Evolutionary conservation across 371 early-diverging fungal genomes (phyloP).

Genomic region (Syncephalastrum racemosum): DNA sequence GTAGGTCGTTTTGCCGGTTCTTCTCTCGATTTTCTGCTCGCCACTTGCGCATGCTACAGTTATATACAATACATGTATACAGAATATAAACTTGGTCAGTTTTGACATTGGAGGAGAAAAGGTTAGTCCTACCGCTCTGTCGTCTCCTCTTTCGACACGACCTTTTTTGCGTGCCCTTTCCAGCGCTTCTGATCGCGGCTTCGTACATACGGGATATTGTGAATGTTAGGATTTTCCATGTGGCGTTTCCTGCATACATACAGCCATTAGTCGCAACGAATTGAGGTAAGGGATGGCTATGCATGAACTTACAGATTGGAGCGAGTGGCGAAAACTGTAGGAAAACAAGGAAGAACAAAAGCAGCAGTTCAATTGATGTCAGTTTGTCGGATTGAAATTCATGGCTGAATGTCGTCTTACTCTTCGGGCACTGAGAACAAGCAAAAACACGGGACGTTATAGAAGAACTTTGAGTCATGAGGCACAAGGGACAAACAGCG

Average conservation of each 20-base stretch:
- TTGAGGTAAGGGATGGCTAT: no score
- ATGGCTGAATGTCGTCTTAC: slow-evolving; percentile 19
- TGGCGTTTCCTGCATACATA: slow-evolving; percentile 23
- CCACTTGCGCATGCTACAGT: slow-evolving; percentile 57
- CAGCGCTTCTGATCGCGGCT: slow-evolving; percentile 54
- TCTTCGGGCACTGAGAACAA: slow-evolving; percentile 50
- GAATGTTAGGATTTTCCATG: slow-evolving; percentile 31
- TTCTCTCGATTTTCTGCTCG: slow-evolving; percentile 58
- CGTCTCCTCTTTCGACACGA: slow-evolving; percentile 43
- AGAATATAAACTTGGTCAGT: neutral
- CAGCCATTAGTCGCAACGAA: no score
- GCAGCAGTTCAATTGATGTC: slow-evolving; percentile 1
- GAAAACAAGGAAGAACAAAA: slow-evolving; percentile 7
- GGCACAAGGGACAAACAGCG: slow-evolving; percentile 16
- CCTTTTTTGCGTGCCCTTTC: slow-evolving; percentile 53
- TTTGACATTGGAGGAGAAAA: neutral
- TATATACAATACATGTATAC: neutral
- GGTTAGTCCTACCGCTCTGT: slow-evolving; percentile 34
- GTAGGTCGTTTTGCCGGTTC: slow-evolving; percentile 62
- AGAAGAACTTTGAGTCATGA: slow-evolving; percentile 13
- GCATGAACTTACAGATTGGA: slow-evolving; percentile 41
- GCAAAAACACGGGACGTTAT: slow-evolving; percentile 31
- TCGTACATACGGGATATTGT: slow-evolving; percentile 47
- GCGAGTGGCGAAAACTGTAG: slow-evolving; percentile 48
- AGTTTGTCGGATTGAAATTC: neutral